phyloP scores from a whole-genome alignment of 2,329 filamentous ascomycete genomes.

The Diaporthe vexans region DNA sequence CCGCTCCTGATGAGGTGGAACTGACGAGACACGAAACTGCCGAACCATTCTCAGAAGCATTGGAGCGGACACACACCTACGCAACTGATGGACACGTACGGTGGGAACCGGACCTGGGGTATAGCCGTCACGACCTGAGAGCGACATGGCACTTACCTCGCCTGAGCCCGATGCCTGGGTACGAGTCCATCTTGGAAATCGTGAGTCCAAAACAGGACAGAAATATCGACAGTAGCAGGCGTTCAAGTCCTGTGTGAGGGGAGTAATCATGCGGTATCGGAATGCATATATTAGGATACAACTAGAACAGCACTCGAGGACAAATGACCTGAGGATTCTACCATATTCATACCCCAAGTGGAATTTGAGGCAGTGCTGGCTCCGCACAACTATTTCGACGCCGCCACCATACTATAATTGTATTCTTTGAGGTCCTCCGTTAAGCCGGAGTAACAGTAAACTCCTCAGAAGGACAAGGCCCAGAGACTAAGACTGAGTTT shows the following conservation, averaged over 20 bases:
- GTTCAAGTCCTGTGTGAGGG: neutral
- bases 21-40: neutral
- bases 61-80: constrained; percentile 6
- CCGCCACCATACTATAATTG: no score
- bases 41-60: neutral
- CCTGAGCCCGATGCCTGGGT: constrained; percentile 2
- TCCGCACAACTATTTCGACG: no score
- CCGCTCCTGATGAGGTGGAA: neutral
- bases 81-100: neutral
- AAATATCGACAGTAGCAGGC: no score
- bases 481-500: no score
- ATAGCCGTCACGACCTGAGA: neutral
- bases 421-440: no score
- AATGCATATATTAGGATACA: neutral
- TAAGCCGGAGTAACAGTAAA: no score
- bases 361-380: no score
- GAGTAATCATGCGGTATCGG: neutral
- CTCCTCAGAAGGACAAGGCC: no score
- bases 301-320: no score
- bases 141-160: neutral
- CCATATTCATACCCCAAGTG: no score
- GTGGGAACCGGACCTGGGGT: neutral
- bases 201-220: neutral
- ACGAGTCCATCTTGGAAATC: neutral
- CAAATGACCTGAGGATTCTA: no score